These are phyloP conservation scores for Bertia moriformis DNA, from an alignment of 2,329 filamentous ascomycete genomes.

Conservation along the genomic window DNA sequence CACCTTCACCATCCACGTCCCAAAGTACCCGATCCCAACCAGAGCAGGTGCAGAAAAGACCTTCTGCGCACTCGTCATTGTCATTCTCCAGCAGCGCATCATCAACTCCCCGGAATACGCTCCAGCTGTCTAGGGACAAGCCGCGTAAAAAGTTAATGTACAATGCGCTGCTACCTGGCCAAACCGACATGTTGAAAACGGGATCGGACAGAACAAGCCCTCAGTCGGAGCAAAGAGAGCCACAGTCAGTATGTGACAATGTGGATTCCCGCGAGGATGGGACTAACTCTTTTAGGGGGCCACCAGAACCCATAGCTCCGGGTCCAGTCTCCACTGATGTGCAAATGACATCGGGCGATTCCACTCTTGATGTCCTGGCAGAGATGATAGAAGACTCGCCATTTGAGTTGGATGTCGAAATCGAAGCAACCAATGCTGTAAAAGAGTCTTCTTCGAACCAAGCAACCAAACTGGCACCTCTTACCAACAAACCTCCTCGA, in stretches of 20 bases:
- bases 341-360: background rate
- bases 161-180: background rate
- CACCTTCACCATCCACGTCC: background rate
- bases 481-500: background rate
- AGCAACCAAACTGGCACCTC: background rate
- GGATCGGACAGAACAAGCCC: no score
- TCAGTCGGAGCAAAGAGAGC: no score
- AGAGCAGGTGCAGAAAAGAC: no score
- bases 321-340: background rate
- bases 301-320: background rate
- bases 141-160: background rate
- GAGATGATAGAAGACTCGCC: background rate
- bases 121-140: background rate
- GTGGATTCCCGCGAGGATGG: no score
- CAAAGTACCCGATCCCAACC: no score
- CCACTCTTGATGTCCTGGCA: background rate
- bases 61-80: no score
- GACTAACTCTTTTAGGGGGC: background rate
- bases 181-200: no score
- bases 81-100: background rate
- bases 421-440: background rate
- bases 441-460: background rate
- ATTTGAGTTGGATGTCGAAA: background rate
- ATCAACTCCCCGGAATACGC: background rate
- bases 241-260: conserved; percentile 1